Evolutionary conservation across 306 rosid genomes (phyloP), one percentile per base, ranked within the genome.

Genomic region (Urtica urens): DNA sequence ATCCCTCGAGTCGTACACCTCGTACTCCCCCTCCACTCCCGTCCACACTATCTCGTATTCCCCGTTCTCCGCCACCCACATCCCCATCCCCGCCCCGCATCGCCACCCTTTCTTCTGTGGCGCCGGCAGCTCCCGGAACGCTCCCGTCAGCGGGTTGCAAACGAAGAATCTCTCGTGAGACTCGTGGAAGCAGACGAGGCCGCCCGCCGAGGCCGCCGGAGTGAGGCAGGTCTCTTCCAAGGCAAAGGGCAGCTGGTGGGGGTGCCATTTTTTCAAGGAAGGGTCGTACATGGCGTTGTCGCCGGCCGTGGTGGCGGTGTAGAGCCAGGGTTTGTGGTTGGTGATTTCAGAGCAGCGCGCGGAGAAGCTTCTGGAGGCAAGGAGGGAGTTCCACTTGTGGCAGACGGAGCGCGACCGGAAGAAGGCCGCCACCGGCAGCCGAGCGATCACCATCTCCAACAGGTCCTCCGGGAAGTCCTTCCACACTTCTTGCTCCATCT

Each of bases 191-290:
- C 96, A 92, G 22, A 92, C 87, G 30, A 92, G 74, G 20, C 99
- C 96, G 38, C 99, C 99, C 3, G 93, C 94, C 53, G 96, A 92
- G 52, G 99, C 96, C 65, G 78, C 85, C 12, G 96, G 99, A 39
- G 73, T 51, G 57, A 77, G 61, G 24, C 63, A 63, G 38, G 51
- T 78, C 64, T 8, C 71, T 27, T 26, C n/a, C n/a, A n/a, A n/a
- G 78, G 96, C 53, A 73, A 68, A 34, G 78, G 62, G 54, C 78
- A 75, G 64, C 69, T 61, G 55, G 78, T 60, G 20, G 73, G 93
- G 84, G 68, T 79, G 73, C 99, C 99, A 92, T 59, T 92, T 92
- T 73, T 73, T 82, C 64, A 51, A 25, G 69, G 81, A 75, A 56
- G 99, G 94, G 61, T 92, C 94, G 59, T 82, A 92, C 59, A 92